A percentile compares a stretch with the other conserved stretches of the same genome.
Conservation (phyloP, 768 basidiomycete species). For the Trametes cingulata region DNA sequence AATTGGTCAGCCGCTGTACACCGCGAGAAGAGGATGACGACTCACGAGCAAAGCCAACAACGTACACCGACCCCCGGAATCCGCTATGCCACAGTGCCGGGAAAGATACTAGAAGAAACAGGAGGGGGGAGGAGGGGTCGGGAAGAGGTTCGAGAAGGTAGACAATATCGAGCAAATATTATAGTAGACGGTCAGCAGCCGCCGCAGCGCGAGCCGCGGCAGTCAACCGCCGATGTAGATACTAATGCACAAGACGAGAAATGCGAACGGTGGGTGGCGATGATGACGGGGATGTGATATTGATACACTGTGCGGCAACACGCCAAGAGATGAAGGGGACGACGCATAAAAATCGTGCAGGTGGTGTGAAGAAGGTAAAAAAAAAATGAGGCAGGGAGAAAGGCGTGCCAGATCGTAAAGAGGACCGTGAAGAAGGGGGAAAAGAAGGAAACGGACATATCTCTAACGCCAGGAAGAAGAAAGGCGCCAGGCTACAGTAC, state of each 20-base stretch:
- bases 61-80: conserved; percentile 21
- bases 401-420: conserved; percentile 6
- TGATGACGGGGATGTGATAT: conserved; percentile 20
- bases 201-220: neutral
- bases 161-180: conserved; percentile 23
- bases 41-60: conserved; percentile 25
- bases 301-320: conserved; percentile 28
- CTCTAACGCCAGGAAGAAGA: conserved; percentile 14
- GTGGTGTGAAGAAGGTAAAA: conserved; percentile 2
- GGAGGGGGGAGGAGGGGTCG: neutral
- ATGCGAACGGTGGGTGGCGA: conserved; percentile 17
- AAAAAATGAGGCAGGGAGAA: neutral
- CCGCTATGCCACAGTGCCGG: conserved; percentile 11
- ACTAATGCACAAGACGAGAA: conserved; percentile 26
- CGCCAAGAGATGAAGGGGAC: conserved; percentile 8
- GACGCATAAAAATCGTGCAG: conserved; percentile 14
- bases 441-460: conserved; percentile 12
- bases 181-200: conserved; percentile 15
- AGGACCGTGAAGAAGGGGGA: conserved; percentile 1
- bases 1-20: no score
- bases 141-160: neutral
- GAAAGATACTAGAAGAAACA: neutral
- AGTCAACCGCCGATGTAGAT: conserved; percentile 6
- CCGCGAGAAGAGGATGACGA: neutral
- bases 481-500: conserved; percentile 22